Base-by-base conservation (phyloP, 2,329 filamentous ascomycete species). In the Phaeosphaeria sp. region DNA sequence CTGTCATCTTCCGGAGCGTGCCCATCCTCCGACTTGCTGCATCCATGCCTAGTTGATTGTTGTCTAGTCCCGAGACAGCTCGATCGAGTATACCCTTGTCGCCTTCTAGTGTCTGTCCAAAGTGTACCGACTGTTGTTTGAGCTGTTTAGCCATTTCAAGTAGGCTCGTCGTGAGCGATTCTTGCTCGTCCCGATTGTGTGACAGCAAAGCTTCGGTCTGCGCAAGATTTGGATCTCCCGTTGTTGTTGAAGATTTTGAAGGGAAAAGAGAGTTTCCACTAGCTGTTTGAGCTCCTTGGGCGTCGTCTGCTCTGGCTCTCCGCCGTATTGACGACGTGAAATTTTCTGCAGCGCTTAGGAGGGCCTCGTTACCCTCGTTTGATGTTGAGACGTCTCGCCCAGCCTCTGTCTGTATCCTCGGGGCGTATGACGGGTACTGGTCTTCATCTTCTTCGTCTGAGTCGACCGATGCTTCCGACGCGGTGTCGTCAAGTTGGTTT, bases 101-200 rank as follows among this genome's bases (percentile, higher is more conserved):
- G 65, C 91, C 87, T 60, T 93, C 91, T 15, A 97, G 83, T 1
- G 89, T 87, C 6, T 83, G 80, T 21, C 89, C 85, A 78, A 97
- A 95, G 2, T 86, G 83, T 53, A 89, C 80, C 3, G 92, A 91
- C 39, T 89, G 91, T 48, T 86, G 80, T 74, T 96, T 96, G 40
- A 97, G 85, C 49, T 90, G 86, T 21, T 85, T 81, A 1, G 94
- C 93, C 79, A 97, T 91, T 45, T 85, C 81, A 21, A 97, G 83
- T n/a, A 98, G 88, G 7, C 91, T 93, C 39, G 86, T 84, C 0
- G 93, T 94, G 2, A 98, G 84, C 33, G 85, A 82, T 75, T 97
- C 92, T 77, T 97, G 93, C 79, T 97, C 92, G 53, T 82, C 82
- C 52, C 91, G 89, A 72, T 96, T 87, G 70, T 90, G 85, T 67